These are phyloP conservation scores for Daldinia concentrica DNA, from an alignment of 495 filamentous ascomycete species.

Conservation along the genomic window DNA sequence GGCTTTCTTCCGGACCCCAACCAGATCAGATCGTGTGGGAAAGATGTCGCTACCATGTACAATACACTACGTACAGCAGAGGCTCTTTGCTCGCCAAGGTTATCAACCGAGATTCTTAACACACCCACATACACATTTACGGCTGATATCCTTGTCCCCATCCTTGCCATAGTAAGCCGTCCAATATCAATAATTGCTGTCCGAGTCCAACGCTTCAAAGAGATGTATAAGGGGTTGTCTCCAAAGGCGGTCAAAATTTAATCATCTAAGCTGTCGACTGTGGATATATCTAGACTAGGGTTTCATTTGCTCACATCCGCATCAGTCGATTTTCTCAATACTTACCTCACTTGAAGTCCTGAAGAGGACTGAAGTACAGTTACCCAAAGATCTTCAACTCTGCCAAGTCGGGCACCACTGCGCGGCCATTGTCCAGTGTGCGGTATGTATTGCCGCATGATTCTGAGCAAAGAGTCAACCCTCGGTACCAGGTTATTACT, in stretches of 20 bases:
- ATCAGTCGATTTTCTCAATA: constrained; percentile 13
- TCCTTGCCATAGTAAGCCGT: constrained; percentile 24
- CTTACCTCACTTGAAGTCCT: constrained; percentile 2
- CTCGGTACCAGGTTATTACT: too few relatives aligned
- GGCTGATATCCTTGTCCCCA: constrained; percentile 35
- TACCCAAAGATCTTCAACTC: constrained; percentile 8
- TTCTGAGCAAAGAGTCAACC: not conserved
- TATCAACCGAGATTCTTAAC: constrained; percentile 43
- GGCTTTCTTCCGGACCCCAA: constrained; percentile 20
- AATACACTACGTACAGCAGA: constrained; percentile 7
- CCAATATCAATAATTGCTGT: constrained; percentile 21
- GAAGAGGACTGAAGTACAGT: constrained; percentile 3
- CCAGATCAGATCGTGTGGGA: constrained; percentile 32
- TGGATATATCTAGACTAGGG: constrained; percentile 17
- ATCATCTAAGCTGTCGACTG: constrained; percentile 14
- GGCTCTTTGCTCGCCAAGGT: constrained; percentile 44
- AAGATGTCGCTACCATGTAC: constrained; percentile 23
- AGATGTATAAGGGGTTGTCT: constrained; percentile 9
- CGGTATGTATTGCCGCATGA: not conserved
- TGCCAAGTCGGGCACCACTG: constrained; percentile 7
- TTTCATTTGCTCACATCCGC: constrained; percentile 27
- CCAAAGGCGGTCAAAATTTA: constrained; percentile 32
- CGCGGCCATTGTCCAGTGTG: not conserved
- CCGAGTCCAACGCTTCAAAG: constrained; percentile 4
- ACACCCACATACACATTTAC: constrained; percentile 19